Evolutionary conservation across 148 eudicot genomes (phyloP).

Genomic region (Silene uniflora): DNA sequence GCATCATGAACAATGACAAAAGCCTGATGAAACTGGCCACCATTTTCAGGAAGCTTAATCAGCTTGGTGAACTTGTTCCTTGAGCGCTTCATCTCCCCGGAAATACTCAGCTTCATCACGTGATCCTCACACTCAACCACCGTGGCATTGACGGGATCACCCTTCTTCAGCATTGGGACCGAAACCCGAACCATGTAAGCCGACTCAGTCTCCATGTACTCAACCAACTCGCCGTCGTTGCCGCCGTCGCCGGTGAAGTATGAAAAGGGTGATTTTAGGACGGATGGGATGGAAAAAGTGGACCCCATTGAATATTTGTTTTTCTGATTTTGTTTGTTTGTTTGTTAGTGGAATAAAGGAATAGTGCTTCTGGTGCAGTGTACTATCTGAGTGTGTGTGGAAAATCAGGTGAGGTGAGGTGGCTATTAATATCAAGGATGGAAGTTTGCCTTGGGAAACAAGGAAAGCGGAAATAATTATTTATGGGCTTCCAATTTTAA

Average conservation of each 20-base stretch:
- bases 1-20: not conserved
- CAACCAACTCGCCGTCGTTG: not conserved
- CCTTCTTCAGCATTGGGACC: not conserved
- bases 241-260: not conserved
- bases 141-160: not conserved
- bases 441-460: too few species aligned
- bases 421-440: too few species aligned
- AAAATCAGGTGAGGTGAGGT: too few species aligned
- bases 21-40: not conserved
- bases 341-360: too few species aligned
- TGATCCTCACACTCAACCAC: not conserved
- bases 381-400: too few species aligned
- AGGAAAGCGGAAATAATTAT: too few species aligned
- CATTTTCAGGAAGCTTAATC: not conserved
- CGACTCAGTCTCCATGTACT: not conserved
- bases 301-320: constrained; percentile 1
- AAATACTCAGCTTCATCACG: constrained; percentile 1
- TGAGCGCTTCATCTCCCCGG: not conserved
- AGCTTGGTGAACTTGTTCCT: not conserved
- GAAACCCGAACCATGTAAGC: not conserved
- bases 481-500: too few species aligned
- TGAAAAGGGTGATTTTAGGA: not conserved
- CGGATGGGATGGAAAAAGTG: not conserved
- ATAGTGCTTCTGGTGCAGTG: not conserved
- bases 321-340: not conserved